Evolutionary conservation across 164 flowering plant species (phyloP).

Genomic region (Nymphaea thermarum): DNA sequence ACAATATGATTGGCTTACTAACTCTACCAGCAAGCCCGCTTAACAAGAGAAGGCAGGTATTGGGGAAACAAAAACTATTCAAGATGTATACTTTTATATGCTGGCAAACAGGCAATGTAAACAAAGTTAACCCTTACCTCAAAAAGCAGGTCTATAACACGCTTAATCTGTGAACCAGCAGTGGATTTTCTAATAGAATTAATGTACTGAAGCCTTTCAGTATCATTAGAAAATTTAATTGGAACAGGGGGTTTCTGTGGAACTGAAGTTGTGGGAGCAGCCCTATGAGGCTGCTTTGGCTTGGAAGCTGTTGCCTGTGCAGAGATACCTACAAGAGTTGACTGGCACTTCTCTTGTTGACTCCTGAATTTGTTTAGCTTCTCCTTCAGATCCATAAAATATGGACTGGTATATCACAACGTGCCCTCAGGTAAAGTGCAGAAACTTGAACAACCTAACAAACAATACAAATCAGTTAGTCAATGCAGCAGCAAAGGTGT

Average conservation of each 20-base stretch:
- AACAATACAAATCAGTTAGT: too few species aligned
- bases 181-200: constrained; percentile 47
- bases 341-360: constrained; percentile 59
- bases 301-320: constrained; percentile 29
- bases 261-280: constrained; percentile 11
- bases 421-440: neutral
- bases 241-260: constrained; percentile 27
- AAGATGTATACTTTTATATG: neutral
- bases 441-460: too few species aligned
- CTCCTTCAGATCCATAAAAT: constrained; percentile 34
- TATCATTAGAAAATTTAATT: constrained; percentile 26
- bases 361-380: constrained; percentile 37
- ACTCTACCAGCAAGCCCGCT: too few species aligned
- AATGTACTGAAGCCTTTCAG: constrained; percentile 33
- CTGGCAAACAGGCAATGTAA: neutral
- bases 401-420: neutral
- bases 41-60: too few species aligned
- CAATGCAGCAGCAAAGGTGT: too few species aligned
- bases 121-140: constrained; percentile 25
- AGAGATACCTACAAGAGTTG: constrained; percentile 31
- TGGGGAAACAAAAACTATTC: too few species aligned
- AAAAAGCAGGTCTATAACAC: constrained; percentile 44
- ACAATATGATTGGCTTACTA: too few species aligned
- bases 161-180: constrained; percentile 67
- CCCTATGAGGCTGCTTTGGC: constrained; percentile 12